These are phyloP conservation scores for Mucor irregularis DNA, from an alignment of 371 early-diverging fungal genomes.

Conservation along the genomic window DNA sequence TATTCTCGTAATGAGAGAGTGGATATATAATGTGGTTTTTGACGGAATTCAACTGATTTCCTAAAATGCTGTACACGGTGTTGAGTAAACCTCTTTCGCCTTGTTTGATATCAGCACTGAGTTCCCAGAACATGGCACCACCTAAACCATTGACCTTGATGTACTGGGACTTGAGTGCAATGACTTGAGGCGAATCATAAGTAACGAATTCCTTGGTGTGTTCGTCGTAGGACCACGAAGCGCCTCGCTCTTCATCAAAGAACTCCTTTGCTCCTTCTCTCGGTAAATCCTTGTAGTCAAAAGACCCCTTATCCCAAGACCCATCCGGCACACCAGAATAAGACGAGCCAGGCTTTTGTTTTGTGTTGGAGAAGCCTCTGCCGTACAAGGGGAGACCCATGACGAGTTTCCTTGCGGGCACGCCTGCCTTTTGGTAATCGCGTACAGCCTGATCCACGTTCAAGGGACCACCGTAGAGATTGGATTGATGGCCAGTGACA, in stretches of 20 bases:
- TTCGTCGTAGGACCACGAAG: slow-evolving; percentile 79
- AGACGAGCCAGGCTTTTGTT: slow-evolving; percentile 40
- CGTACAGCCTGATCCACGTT: slow-evolving; percentile 59
- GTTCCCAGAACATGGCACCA: slow-evolving; percentile 89
- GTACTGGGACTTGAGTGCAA: slow-evolving; percentile 76
- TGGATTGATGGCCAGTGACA: slow-evolving; percentile 81
- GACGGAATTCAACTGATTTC: slow-evolving; percentile 12
- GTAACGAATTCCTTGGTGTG: slow-evolving; percentile 68
- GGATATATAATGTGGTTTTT: slow-evolving; percentile 47
- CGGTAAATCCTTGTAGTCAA: slow-evolving; percentile 76
- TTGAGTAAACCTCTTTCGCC: slow-evolving; percentile 50
- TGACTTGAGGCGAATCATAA: slow-evolving; percentile 77
- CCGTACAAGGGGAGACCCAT: slow-evolving; percentile 32
- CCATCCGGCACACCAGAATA: slow-evolving; percentile 69
- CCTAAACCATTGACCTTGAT: slow-evolving; percentile 64
- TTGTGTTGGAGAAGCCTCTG: slow-evolving; percentile 70
- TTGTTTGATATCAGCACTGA: slow-evolving; percentile 57
- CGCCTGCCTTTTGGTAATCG: slow-evolving; percentile 14
- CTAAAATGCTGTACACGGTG: slow-evolving; percentile 36
- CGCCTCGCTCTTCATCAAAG: slow-evolving; percentile 67
- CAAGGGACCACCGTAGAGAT: slow-evolving; percentile 70
- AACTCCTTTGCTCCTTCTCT: slow-evolving; percentile 60
- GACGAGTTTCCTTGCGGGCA: slow-evolving; percentile 22
- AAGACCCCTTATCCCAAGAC: slow-evolving; percentile 85
- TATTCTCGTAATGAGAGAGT: slow-evolving; percentile 55